A percentile compares a stretch with the other conserved stretches of the same genome.
phyloP scores from a whole-genome alignment of 2,329 filamentous ascomycete genomes.

The Penicillium vulpinum region DNA sequence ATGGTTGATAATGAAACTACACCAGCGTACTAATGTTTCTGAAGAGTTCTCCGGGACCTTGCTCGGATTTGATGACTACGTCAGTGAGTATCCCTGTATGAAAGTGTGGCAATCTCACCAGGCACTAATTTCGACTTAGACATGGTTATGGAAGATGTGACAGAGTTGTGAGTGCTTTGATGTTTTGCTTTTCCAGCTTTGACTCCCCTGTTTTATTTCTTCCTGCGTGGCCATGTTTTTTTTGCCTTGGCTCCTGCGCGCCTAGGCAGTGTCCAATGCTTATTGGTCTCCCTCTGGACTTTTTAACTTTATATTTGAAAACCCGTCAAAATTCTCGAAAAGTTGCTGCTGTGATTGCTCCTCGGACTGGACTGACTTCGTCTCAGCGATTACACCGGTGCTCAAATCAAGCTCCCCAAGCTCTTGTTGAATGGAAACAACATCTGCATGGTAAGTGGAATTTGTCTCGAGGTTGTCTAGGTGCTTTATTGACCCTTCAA shows the following conservation, averaged over 20 bases:
- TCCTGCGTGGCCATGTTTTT: background rate
- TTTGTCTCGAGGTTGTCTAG: background rate
- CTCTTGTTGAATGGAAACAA: constrained; percentile 98
- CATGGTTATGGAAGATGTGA: constrained; percentile 97
- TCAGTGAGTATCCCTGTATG: constrained; percentile 70
- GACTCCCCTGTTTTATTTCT: background rate
- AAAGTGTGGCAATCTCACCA: constrained; percentile 9
- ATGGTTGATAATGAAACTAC: background rate
- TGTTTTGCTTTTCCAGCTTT: background rate
- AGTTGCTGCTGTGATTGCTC: background rate
- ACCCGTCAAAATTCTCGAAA: too few relatives aligned
- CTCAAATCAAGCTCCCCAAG: constrained; percentile 86
- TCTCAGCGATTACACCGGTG: constrained; percentile 81
- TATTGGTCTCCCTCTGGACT: background rate
- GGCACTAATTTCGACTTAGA: constrained; percentile 55
- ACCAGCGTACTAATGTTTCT: constrained; percentile 13
- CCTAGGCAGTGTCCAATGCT: background rate
- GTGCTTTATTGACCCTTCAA: constrained; percentile 14
- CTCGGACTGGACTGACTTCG: constrained; percentile 16
- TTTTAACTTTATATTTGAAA: too few relatives aligned
- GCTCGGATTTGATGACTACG: constrained; percentile 97
- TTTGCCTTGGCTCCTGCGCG: background rate
- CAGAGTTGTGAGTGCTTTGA: constrained; percentile 72
- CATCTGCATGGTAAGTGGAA: constrained; percentile 84
- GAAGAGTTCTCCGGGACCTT: constrained; percentile 93